Evolutionary conservation across 257 asterid genomes (phyloP), one percentile per base, ranked within the genome.

Genomic region (Buddleja alternifolia): DNA sequence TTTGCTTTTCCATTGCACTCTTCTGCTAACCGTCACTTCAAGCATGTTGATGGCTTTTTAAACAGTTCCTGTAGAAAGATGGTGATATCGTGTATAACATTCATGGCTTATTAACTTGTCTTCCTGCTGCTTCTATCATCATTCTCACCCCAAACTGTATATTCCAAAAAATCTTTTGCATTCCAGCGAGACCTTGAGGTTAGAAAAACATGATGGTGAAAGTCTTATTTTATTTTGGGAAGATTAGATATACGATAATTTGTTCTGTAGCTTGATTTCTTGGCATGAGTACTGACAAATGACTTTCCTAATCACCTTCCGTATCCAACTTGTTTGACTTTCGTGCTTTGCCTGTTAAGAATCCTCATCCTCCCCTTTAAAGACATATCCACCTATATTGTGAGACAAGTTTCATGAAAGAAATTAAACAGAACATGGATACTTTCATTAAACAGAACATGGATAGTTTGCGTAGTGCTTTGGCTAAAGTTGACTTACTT

Each of bases 261-360:
- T 58, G n/a, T 25, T 56, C 50, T 57, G 20, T 36, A 65, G 10
- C 48, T 16, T n/a, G 63, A 23, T 50, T 11, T 14, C 40, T 66
- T 20, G 64, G 45, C n/a, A 12, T 57, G 63, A 7, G 3, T 54
- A 25, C 1, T 54, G 36, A 52, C n/a, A 16, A 32, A 16, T 29
- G 15, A 23, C 7, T 46, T 44, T 17, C 37, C 21, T 25, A 11
- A 14, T 20, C 56, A 8, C 23, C 41, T 15, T 39, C 23, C 56
- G 52, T 44, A 10, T 55, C 15, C 7, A 10, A 44, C 52, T 34
- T 3, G 24, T 42, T 12, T 72, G 50, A 14, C 17, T 52, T 54
- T n/a, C 32, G 14, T 39, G 11, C 42, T 36, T 23, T 16, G 39
- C 41, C 15, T 41, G 52, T 62, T 2, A 5, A 51, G 10, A 54